Conservation (phyloP, 768 basidiomycete species). For the Cubamyces sp. region DNA sequence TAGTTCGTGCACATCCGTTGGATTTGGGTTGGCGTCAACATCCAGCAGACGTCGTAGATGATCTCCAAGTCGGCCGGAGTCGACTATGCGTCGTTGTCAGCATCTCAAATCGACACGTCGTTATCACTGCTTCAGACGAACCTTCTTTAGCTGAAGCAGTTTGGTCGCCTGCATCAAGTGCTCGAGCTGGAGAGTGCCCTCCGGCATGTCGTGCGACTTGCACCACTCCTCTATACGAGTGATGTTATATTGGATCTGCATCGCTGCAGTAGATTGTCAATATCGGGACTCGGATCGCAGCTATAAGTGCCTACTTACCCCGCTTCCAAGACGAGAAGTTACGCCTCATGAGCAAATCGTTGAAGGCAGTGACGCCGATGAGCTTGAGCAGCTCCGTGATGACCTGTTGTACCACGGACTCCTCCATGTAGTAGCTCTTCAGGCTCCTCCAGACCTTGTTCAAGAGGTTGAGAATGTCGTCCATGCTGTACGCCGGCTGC, state of each 20-base stretch:
- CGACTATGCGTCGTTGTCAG: slow-evolving; percentile 52
- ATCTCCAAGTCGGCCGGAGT: slow-evolving; percentile 97
- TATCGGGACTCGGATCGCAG: not conserved
- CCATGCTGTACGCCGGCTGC: slow-evolving; percentile 95
- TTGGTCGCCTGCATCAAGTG: slow-evolving; percentile 99
- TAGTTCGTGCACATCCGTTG: slow-evolving; percentile 99
- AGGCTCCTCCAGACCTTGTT: slow-evolving; percentile 99
- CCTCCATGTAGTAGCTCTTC: slow-evolving; percentile 99
- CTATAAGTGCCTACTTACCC: slow-evolving; percentile 55
- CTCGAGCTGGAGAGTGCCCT: slow-evolving; percentile 95
- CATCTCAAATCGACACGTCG: slow-evolving; percentile 9
- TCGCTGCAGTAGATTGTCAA: slow-evolving; percentile 57
- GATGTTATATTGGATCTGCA: slow-evolving; percentile 99
- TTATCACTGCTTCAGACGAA: slow-evolving; percentile 33
- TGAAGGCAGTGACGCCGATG: slow-evolving; percentile 96
- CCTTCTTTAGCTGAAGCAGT: slow-evolving; percentile 96
- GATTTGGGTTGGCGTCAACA: slow-evolving; percentile 98
- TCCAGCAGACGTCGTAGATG: slow-evolving; percentile 99
- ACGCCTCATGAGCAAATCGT: slow-evolving; percentile 96
- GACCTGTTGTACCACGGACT: slow-evolving; percentile 94
- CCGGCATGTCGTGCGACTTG: slow-evolving; percentile 99
- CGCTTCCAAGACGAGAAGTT: slow-evolving; percentile 99
- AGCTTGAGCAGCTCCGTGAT: slow-evolving; percentile 93
- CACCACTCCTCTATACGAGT: slow-evolving; percentile 99
- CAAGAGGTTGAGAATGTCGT: slow-evolving; percentile 93